Percentiles rank a stretch among this genome's conserved stretches.
Evolutionary conservation across 805 yeast genomes (phyloP).

Genomic region (Cyberlindnera lachancei): DNA sequence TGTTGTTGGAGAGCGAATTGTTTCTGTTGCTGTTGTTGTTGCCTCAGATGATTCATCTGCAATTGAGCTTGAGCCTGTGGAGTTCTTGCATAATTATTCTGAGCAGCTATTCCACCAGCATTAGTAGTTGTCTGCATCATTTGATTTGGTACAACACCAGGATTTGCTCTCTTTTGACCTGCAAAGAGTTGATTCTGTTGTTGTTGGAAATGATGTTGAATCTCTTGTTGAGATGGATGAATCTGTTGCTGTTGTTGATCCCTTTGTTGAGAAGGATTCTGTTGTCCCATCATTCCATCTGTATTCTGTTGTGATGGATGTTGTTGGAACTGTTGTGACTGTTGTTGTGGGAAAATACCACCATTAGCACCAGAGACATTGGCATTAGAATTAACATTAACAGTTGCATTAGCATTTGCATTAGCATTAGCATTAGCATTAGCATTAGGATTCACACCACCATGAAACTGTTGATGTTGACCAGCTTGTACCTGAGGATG

Average conservation of each 20-base stretch:
- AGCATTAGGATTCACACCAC: no score
- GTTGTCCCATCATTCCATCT: no score
- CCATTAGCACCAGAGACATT: no score
- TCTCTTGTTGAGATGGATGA: slow-evolving; percentile 22
- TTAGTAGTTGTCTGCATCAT: background rate
- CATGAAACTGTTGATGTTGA: background rate
- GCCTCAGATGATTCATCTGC: slow-evolving; percentile 44
- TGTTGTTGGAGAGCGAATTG: slow-evolving; percentile 20
- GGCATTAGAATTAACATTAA: background rate
- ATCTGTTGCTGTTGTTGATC: slow-evolving; percentile 13
- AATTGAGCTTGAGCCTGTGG: slow-evolving; percentile 36
- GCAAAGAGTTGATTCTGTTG: slow-evolving; percentile 22
- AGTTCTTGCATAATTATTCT: slow-evolving; percentile 19
- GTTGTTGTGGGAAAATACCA: no score
- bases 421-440: no score
- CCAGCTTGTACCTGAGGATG: slow-evolving; percentile 1
- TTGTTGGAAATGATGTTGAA: slow-evolving; percentile 21
- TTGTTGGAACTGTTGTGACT: slow-evolving; percentile 6
- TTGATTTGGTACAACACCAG: no score
- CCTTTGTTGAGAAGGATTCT: slow-evolving; percentile 4
- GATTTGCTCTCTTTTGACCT: slow-evolving; percentile 11
- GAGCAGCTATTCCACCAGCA: slow-evolving; percentile 8
- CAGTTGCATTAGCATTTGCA: no score
- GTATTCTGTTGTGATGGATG: slow-evolving; percentile 14
- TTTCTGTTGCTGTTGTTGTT: slow-evolving; percentile 33